phyloP scores from a whole-genome alignment of 2,329 filamentous ascomycete genomes.

The Aspergillus sp. region DNA sequence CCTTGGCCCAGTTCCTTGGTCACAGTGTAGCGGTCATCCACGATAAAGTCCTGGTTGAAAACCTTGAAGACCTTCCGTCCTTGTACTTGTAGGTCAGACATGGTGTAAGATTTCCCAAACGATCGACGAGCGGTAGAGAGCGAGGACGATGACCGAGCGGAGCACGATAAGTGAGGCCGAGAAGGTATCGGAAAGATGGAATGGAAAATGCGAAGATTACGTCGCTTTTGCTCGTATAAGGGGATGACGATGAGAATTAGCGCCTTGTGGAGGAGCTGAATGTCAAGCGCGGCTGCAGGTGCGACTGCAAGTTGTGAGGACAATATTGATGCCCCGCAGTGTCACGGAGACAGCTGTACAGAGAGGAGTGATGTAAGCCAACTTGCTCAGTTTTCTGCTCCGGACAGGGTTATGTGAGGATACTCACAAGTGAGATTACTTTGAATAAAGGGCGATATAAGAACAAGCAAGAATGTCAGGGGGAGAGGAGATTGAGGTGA shows the following conservation, averaged over 20 bases:
- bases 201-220: background rate
- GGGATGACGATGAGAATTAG: slow-evolving; percentile 8
- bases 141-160: slow-evolving; percentile 6
- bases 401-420: slow-evolving; percentile 1
- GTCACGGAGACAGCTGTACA: slow-evolving; percentile 3
- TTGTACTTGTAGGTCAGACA: slow-evolving; percentile 65
- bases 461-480: slow-evolving; percentile 6
- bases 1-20: slow-evolving; percentile 98
- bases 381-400: slow-evolving; percentile 8
- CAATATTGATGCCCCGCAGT: slow-evolving; percentile 23
- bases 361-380: background rate
- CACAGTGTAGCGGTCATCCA: slow-evolving; percentile 97
- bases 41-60: slow-evolving; percentile 99
- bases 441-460: background rate
- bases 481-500: slow-evolving; percentile 7
- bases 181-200: background rate
- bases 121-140: slow-evolving; percentile 16
- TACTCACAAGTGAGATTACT: background rate
- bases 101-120: slow-evolving; percentile 35
- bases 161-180: slow-evolving; percentile 10
- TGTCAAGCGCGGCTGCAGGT: slow-evolving; percentile 10
- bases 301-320: slow-evolving; percentile 9
- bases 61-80: slow-evolving; percentile 97
- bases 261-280: slow-evolving; percentile 12
- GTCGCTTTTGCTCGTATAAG: slow-evolving; percentile 3